Evolutionary conservation across 805 yeast species (phyloP).

Genomic region (Scheffersomyces ergatensis): DNA sequence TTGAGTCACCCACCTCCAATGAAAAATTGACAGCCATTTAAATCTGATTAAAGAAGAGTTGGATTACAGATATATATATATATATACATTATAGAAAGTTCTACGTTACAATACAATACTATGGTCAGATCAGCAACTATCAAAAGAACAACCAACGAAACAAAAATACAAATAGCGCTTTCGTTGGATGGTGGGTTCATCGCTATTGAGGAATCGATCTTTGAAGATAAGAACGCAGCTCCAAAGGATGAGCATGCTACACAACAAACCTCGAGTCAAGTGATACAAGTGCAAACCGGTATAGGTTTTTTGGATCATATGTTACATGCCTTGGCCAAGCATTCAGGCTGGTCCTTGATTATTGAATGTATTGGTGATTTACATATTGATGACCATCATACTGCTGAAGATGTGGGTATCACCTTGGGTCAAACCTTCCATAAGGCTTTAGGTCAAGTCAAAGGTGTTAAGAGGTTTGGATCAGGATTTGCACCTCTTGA

Average conservation of each 20-base stretch:
- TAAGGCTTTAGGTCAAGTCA: conserved; percentile 82
- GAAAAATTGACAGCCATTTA: too few species aligned
- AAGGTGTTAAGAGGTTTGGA: conserved; percentile 92
- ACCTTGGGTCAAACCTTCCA: conserved; percentile 89
- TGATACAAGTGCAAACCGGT: conserved; percentile 82
- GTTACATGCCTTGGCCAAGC: conserved; percentile 96
- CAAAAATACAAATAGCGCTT: conserved; percentile 83
- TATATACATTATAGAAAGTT: too few species aligned
- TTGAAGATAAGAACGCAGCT: conserved; percentile 29
- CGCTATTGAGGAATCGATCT: conserved; percentile 57
- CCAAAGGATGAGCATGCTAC: conserved; percentile 52
- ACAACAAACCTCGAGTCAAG: conserved; percentile 68
- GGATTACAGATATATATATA: too few species aligned
- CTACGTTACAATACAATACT: too few species aligned
- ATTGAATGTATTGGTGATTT: conserved; percentile 91
- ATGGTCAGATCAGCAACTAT: conserved; percentile 41
- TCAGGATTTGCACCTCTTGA: conserved; percentile 93
- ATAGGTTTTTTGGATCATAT: conserved; percentile 95
- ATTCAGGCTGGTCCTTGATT: conserved; percentile 91
- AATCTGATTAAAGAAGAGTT: too few species aligned
- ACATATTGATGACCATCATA: conserved; percentile 96
- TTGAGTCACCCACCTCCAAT: too few species aligned
- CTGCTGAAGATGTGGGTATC: conserved; percentile 93
- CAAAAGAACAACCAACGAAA: conserved; percentile 85
- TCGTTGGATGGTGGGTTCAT: conserved; percentile 85